Percentiles rank a stretch among this genome's conserved stretches.
These are phyloP conservation scores for Sordariomycetes sp. DNA, from an alignment of 2,329 filamentous ascomycete genomes.

Conservation along the genomic window DNA sequence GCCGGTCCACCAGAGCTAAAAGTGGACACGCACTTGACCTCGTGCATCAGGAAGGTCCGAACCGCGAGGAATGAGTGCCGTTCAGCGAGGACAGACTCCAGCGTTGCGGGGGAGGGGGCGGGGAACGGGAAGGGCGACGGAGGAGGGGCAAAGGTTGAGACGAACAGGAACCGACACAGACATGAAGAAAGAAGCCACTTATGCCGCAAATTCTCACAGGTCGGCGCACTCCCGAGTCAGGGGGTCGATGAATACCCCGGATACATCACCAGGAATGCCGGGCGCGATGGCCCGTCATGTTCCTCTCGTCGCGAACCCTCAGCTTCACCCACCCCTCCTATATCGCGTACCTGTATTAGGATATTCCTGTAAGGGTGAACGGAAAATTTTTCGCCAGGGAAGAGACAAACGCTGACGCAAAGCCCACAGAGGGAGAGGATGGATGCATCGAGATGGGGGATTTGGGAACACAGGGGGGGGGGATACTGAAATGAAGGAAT, in stretches of 20 bases:
- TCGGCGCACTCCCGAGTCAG: not conserved
- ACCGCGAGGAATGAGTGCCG: not conserved
- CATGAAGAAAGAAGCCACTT: not conserved
- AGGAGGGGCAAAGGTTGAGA: not conserved
- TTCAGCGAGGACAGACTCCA: not conserved
- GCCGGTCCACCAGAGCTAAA: not conserved
- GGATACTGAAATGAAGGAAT: not conserved
- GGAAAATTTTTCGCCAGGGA: not conserved
- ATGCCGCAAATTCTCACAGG: not conserved
- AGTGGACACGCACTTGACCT: not conserved
- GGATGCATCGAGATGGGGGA: not conserved
- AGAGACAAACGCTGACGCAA: not conserved
- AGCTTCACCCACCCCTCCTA: not conserved
- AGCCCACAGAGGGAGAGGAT: not conserved
- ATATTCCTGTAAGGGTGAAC: not conserved
- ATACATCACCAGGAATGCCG: not conserved
- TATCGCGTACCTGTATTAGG: not conserved
- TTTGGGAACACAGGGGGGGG: not conserved
- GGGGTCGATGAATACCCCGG: not conserved
- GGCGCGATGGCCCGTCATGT: not conserved
- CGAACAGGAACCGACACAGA: not conserved
- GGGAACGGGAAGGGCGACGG: conserved; percentile 12
- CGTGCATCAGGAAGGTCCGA: not conserved
- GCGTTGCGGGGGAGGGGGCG: conserved; percentile 6
- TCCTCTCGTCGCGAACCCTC: not conserved